Conservation (phyloP, 225 moss, liverwort and hornwort species). For the Pseudisothecium myosuroides region DNA sequence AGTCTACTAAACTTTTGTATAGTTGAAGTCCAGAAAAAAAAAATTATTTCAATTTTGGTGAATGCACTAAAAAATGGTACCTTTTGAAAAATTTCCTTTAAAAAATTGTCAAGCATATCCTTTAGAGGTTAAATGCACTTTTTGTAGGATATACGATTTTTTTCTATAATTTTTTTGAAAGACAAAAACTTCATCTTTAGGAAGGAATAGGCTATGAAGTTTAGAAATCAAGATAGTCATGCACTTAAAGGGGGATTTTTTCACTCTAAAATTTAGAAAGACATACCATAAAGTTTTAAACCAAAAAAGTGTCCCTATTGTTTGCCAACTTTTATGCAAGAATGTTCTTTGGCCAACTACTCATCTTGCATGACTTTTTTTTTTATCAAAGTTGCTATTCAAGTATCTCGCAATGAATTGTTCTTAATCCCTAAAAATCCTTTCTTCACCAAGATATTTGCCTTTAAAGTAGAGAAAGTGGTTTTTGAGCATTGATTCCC, state of each 20-base stretch:
- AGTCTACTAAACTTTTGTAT: not conserved
- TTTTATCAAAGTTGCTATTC: not conserved
- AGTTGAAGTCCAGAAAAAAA: not conserved
- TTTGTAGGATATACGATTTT: not conserved
- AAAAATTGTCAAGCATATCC: fast-evolving
- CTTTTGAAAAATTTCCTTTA: not conserved
- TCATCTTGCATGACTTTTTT: not conserved
- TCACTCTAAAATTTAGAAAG: not conserved
- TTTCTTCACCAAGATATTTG: too few relatives aligned
- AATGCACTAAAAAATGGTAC: not conserved
- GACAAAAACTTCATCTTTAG: not conserved
- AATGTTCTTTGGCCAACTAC: not conserved
- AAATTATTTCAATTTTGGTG: not conserved
- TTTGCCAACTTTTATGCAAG: not conserved
- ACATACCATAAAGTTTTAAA: not conserved
- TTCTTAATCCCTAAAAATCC: too few relatives aligned
- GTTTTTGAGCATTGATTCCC: not conserved
- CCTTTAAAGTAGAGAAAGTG: not conserved
- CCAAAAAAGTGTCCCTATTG: not conserved
- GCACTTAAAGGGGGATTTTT: not conserved
- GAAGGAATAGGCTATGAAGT: not conserved
- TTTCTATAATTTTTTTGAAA: not conserved
- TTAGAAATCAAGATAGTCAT: not conserved
- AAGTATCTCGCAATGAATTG: not conserved
- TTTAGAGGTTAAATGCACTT: too few relatives aligned